Conservation (phyloP, 345 rosid species). For the Pseudoturritis turrita region DNA sequence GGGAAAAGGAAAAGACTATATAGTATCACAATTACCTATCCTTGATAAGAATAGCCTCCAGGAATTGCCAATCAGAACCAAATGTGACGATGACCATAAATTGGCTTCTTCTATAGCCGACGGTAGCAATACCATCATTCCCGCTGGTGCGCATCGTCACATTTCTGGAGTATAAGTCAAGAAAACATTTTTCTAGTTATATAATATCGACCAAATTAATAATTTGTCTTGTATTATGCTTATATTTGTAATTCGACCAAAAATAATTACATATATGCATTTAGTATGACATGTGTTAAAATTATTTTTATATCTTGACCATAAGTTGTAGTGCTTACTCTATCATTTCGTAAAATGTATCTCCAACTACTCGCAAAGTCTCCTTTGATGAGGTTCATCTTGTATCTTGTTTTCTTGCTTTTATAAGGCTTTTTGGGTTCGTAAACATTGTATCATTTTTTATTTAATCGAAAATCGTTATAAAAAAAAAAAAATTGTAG, state of each 20-base stretch:
- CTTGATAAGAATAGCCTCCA: conserved; percentile 16
- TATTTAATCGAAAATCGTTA: too few species aligned
- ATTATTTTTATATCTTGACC: too few species aligned
- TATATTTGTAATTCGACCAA: not conserved
- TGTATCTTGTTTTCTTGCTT: too few species aligned
- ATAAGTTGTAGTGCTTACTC: too few species aligned
- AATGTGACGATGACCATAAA: not conserved
- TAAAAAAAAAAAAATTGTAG: too few species aligned
- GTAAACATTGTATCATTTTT: too few species aligned
- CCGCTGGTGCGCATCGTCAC: not conserved
- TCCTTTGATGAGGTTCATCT: too few species aligned
- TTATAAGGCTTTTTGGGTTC: too few species aligned
- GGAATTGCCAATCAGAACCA: conserved; percentile 39
- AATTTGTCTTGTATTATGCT: not conserved
- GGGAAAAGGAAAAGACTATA: conserved; percentile 63
- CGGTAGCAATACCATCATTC: not conserved
- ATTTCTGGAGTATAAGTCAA: not conserved
- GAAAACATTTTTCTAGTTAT: not conserved
- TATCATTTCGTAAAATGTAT: too few species aligned
- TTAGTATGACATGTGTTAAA: too few species aligned
- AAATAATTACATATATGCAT: not conserved
- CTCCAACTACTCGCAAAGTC: too few species aligned
- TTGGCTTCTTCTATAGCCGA: not conserved
- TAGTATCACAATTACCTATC: not conserved
- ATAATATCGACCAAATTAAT: not conserved